Evolutionary conservation across 306 rosid genomes (phyloP).

Genomic region (Cicer yamashitae): DNA sequence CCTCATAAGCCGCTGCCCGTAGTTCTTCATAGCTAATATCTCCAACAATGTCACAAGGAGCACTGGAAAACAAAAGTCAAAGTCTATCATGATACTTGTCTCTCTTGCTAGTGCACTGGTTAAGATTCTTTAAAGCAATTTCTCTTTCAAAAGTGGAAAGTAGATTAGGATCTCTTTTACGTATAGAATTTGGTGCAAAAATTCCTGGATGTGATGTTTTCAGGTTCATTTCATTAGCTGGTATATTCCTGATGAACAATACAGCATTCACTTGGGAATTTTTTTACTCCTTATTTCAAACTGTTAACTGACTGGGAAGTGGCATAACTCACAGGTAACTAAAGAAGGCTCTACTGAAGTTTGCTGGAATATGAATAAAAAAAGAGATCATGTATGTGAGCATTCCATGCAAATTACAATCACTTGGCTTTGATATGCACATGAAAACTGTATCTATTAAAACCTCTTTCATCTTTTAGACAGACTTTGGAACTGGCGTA

Average conservation of each 20-base stretch:
- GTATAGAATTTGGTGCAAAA: not conserved
- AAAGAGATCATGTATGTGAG: constrained; percentile 5
- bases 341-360: constrained; percentile 27
- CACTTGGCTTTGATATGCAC: constrained; percentile 23
- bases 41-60: constrained; percentile 84
- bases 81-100: constrained; percentile 13
- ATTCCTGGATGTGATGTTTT: constrained; percentile 29
- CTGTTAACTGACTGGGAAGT: constrained; percentile 10
- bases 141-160: constrained; percentile 37
- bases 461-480: constrained; percentile 18
- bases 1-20: constrained; percentile 84
- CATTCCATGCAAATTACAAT: constrained; percentile 3
- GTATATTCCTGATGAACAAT: constrained; percentile 21
- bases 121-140: constrained; percentile 11
- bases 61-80: constrained; percentile 57
- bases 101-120: constrained; percentile 25
- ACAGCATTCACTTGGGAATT: not conserved
- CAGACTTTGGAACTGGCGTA: constrained; percentile 9
- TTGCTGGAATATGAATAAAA: constrained; percentile 18
- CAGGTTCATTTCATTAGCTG: constrained; percentile 30
- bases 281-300: not conserved
- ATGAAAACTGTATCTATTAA: constrained; percentile 18
- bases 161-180: constrained; percentile 22
- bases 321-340: constrained; percentile 17
- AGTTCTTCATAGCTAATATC: constrained; percentile 92